A percentile compares a stretch with the other conserved stretches of the same genome.
phyloP scores from a whole-genome alignment of 352 stramenopile genomes.

The Phytophthora constricta region DNA sequence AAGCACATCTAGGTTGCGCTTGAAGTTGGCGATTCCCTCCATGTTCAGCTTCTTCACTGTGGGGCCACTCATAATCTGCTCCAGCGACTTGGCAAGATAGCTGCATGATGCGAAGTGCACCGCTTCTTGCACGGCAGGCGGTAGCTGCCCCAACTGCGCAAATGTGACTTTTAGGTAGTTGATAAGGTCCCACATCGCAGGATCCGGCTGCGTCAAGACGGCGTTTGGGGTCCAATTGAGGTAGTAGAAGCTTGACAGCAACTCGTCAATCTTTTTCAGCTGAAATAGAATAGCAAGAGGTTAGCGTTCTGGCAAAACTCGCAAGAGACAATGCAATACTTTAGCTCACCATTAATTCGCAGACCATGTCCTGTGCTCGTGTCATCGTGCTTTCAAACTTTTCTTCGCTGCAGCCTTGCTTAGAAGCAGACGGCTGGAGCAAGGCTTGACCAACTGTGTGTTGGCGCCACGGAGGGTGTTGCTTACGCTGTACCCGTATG shows the following conservation, averaged over 20 bases:
- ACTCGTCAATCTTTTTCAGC: slow-evolving; percentile 86
- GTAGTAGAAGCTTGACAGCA: slow-evolving; percentile 80
- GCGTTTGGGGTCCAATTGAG: slow-evolving; percentile 75
- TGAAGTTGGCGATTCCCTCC: slow-evolving; percentile 78
- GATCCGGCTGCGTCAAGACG: slow-evolving; percentile 66
- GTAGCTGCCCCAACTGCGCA: slow-evolving; percentile 63
- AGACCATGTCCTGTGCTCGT: slow-evolving; percentile 83
- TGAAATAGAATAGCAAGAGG: slow-evolving; percentile 25
- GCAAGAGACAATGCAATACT: background rate
- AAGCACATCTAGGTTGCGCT: slow-evolving; percentile 76
- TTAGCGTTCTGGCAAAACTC: background rate
- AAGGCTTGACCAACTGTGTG: slow-evolving; percentile 52
- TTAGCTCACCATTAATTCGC: slow-evolving; percentile 75
- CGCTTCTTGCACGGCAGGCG: slow-evolving; percentile 61
- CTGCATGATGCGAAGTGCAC: slow-evolving; percentile 83
- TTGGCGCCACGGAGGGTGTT: slow-evolving; percentile 55
- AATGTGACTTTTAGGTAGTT: slow-evolving; percentile 88
- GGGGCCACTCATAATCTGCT: slow-evolving; percentile 67
- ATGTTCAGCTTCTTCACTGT: slow-evolving; percentile 75
- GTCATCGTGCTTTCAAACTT: slow-evolving; percentile 85
- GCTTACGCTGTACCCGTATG: slow-evolving; percentile 76
- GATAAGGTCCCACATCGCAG: slow-evolving; percentile 85
- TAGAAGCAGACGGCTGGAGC: slow-evolving; percentile 52
- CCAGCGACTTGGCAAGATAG: slow-evolving; percentile 78
- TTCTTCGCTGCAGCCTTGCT: slow-evolving; percentile 80